These are phyloP conservation scores for Cryptococcus wingfieldii DNA, from an alignment of 1,284 basidiomycete species.

Conservation along the genomic window DNA sequence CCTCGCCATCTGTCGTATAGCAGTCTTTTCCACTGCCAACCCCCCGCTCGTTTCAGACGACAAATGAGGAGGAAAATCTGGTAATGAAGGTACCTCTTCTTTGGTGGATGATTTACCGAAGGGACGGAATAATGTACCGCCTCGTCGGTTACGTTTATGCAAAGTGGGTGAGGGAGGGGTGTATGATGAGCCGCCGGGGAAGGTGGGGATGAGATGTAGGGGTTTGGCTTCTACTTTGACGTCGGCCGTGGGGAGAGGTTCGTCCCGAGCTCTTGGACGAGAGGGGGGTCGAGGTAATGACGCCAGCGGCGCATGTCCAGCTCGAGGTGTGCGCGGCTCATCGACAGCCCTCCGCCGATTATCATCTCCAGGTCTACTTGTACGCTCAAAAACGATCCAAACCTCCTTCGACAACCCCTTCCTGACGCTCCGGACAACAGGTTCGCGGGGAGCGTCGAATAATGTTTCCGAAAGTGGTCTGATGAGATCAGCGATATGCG, in stretches of 20 bases:
- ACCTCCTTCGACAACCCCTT: constrained; percentile 7
- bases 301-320: background rate
- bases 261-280: background rate
- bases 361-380: background rate
- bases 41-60: background rate
- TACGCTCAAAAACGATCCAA: constrained; percentile 15
- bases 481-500: background rate
- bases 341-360: background rate
- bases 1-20: background rate
- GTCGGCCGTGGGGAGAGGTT: background rate
- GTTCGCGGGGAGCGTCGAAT: background rate
- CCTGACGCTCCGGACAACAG: background rate
- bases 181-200: background rate
- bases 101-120: background rate
- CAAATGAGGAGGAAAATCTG: background rate
- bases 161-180: background rate
- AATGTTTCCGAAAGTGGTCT: constrained; percentile 6
- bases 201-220: background rate
- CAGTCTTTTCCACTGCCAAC: background rate
- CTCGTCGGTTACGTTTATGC: background rate
- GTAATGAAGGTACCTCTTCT: background rate
- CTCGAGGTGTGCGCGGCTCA: background rate
- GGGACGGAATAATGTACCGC: background rate
- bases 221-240: background rate
- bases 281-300: background rate